Conservation (phyloP, 148 eudicot species). For the Bassia scoparia region DNA sequence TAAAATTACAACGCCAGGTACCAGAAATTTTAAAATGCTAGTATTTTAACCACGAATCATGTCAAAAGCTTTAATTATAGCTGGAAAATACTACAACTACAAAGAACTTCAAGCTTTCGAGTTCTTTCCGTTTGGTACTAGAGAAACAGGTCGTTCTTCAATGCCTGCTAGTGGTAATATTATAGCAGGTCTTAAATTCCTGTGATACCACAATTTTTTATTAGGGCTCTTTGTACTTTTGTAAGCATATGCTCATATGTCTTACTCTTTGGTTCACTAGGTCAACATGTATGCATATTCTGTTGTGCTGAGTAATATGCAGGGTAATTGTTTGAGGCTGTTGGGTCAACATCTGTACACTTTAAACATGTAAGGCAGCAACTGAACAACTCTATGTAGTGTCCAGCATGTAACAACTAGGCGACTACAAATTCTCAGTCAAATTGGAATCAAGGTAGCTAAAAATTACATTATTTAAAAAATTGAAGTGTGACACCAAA, state of each 20-base stretch:
- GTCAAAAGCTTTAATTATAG: no score
- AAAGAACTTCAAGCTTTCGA: no score
- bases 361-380: neutral
- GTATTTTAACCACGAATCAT: neutral
- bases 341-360: no score
- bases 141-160: no score
- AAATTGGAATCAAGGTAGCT: neutral
- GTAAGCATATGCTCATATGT: neutral
- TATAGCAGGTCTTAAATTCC: neutral
- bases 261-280: neutral
- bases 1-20: neutral
- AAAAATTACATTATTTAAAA: neutral
- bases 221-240: neutral
- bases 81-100: no score
- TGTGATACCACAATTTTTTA: neutral
- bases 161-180: no score
- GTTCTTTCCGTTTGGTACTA: no score
- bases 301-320: neutral
- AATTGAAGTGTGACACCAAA: neutral
- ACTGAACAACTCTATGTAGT: neutral
- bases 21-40: neutral
- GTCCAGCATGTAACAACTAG: neutral
- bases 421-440: neutral
- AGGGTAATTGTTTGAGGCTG: no score
- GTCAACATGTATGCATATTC: neutral